Evolutionary conservation across 257 asterid species (phyloP), one percentile per base, ranked within the genome.

Genomic region (Anisodus acutangulus): DNA sequence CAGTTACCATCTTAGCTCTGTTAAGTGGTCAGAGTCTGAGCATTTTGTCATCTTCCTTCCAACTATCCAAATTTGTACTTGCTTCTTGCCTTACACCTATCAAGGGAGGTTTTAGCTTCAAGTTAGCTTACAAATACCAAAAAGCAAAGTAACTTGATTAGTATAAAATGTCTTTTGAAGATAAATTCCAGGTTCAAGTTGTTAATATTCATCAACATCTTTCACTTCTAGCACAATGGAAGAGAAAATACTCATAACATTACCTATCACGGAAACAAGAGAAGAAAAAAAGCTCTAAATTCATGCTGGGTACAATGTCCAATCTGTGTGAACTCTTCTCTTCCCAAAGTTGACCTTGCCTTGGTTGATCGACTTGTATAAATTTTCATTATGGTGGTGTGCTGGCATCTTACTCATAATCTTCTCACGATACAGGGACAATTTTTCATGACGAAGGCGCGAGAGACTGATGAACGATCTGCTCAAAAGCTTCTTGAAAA

Each of bases 401-500:
- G 63, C 45, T 49, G 51, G 60, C 47, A 31, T 37, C 69, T 45
- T 45, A 35, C 69, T 79, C 70, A 62, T 85, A 11, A 47, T 68
- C 58, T 63, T 39, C 76, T 78, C 64, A 4, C 26, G 68, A 80
- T 70, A 64, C 85, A 92, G 97, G 98, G 97, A 66, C 83, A 89
- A 85, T 91, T 90, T 86, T 95, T 82, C 72, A 91, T 85, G 93
- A 86, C 19, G 88, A 92, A 89, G 88, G 97, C 98, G n/a, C 89
- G 88, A 78, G 97, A 92, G 86, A 92, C 94, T 86, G 93, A 95
- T 83, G 95, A 93, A 87, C 69, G 80, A 82, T 92, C 98, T 83
- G 74, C 91, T 69, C 82, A 87, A 79, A 91, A 86, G 86, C 94
- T 95, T 85, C 83, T 83, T 31, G 85, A 85, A 57, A 74, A 82